Conservation (phyloP, 2,329 filamentous ascomycete species). For the Clarireedia paspali region DNA sequence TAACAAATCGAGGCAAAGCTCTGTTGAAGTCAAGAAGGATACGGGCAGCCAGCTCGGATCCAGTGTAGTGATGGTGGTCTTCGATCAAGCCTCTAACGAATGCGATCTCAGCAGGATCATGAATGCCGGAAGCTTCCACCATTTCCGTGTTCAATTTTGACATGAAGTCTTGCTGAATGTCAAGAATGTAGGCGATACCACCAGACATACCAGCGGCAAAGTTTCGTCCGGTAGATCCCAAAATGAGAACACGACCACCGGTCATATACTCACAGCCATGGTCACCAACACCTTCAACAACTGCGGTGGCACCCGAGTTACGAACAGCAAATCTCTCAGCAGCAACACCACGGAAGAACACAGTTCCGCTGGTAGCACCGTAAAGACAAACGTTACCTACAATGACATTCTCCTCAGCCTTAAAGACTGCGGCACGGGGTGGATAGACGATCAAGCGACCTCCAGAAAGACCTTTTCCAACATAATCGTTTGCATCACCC, state of each 20-base stretch:
- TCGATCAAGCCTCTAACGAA: conserved; percentile 87
- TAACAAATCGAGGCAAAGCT: conserved; percentile 83
- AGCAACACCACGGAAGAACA: conserved; percentile 95
- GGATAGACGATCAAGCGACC: conserved; percentile 91
- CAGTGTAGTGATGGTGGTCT: conserved; percentile 96
- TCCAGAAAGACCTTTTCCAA: conserved; percentile 91
- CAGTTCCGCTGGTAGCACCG: conserved; percentile 81
- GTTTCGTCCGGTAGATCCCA: conserved; percentile 88
- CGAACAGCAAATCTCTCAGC: conserved; percentile 95
- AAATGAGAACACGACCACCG: conserved; percentile 79
- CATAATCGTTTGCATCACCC: conserved; percentile 93
- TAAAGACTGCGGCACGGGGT: conserved; percentile 82
- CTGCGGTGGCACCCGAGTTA: conserved; percentile 92
- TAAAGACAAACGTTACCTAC: conserved; percentile 94
- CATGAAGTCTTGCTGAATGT: conserved; percentile 82
- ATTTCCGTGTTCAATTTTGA: conserved; percentile 95
- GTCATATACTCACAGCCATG: conserved; percentile 99
- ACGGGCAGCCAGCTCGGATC: conserved; percentile 86
- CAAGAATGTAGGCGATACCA: conserved; percentile 90
- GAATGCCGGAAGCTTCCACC: conserved; percentile 81
- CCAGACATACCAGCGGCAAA: conserved; percentile 98
- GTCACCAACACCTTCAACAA: conserved; percentile 93
- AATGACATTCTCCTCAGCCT: conserved; percentile 91
- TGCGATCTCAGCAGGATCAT: conserved; percentile 82
- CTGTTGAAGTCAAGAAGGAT: conserved; percentile 93